These are phyloP conservation scores for Solanum phureja DNA, from an alignment of 257 asterid species.

Conservation along the genomic window DNA sequence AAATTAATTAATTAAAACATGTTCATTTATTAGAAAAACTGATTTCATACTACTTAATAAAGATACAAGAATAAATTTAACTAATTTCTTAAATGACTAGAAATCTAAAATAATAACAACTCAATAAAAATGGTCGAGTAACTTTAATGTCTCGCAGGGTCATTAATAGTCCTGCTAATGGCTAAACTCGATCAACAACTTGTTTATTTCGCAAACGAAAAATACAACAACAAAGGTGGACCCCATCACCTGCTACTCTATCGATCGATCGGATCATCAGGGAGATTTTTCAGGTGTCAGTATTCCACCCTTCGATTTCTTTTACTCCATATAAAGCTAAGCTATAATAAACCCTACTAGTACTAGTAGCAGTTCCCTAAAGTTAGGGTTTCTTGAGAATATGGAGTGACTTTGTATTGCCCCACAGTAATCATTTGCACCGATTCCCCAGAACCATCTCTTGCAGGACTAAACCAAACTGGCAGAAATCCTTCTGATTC, in stretches of 20 bases:
- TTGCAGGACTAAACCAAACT: conserved; percentile 31
- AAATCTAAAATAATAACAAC: no score
- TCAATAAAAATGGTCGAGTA: background rate
- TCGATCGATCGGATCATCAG: background rate
- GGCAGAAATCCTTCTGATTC: conserved; percentile 44
- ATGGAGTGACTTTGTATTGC: background rate
- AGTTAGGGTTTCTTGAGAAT: background rate
- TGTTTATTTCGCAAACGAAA: background rate
- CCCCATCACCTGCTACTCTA: conserved; percentile 25
- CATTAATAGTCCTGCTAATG: background rate
- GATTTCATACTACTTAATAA: background rate
- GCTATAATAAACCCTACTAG: background rate
- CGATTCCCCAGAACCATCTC: conserved; percentile 44
- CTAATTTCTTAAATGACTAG: no score
- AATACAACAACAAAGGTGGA: conserved; percentile 18
- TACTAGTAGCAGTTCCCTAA: background rate
- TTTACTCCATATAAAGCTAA: background rate
- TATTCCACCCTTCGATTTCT: conserved; percentile 26
- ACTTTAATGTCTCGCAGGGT: background rate
- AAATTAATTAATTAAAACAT: background rate
- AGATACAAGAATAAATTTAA: no score
- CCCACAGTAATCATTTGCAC: conserved; percentile 29
- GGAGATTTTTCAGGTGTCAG: conserved; percentile 27
- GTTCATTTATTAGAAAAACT: no score
- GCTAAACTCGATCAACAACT: background rate